phyloP scores from a whole-genome alignment of 1,284 basidiomycete genomes.

The Moesziomyces sp. region DNA sequence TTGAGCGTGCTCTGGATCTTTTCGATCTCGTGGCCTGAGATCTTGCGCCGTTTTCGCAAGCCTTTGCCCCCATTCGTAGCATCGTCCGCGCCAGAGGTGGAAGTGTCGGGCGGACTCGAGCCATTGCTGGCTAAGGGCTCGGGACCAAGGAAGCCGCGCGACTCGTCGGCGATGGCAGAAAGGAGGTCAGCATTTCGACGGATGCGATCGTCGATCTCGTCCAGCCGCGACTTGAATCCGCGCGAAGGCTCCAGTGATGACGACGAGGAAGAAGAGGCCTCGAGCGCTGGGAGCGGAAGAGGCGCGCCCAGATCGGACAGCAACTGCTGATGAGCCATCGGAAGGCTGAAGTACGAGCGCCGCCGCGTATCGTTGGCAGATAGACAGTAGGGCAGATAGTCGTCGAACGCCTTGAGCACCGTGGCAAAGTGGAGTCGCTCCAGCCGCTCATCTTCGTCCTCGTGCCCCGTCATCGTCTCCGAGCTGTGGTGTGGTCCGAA shows the following conservation, averaged over 20 bases:
- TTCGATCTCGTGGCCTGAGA: constrained; percentile 60
- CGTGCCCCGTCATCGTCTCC: background rate
- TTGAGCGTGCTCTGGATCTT: constrained; percentile 65
- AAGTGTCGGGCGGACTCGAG: background rate
- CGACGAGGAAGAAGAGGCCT: background rate
- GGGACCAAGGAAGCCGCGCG: constrained; percentile 56
- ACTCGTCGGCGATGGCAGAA: constrained; percentile 54
- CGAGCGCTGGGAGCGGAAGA: constrained; percentile 45
- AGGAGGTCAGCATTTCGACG: constrained; percentile 64
- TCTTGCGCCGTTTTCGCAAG: constrained; percentile 26
- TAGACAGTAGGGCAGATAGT: constrained; percentile 63
- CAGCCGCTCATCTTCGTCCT: constrained; percentile 33
- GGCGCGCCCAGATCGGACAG: constrained; percentile 40
- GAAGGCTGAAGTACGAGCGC: constrained; percentile 53
- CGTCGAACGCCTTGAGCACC: constrained; percentile 61
- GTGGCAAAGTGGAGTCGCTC: constrained; percentile 61
- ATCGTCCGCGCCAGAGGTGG: too few species aligned
- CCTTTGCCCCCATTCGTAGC: background rate
- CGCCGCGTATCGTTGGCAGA: constrained; percentile 57
- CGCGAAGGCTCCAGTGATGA: background rate
- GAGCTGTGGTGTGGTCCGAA: too few species aligned
- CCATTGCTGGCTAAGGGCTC: constrained; percentile 9
- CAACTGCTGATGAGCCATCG: constrained; percentile 56
- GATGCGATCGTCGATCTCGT: constrained; percentile 66
- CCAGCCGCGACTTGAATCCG: constrained; percentile 52